Evolutionary conservation across 2,329 filamentous ascomycete species (phyloP), one percentile per base, ranked within the genome.

Genomic region (Pestalotiopsis sp.): DNA sequence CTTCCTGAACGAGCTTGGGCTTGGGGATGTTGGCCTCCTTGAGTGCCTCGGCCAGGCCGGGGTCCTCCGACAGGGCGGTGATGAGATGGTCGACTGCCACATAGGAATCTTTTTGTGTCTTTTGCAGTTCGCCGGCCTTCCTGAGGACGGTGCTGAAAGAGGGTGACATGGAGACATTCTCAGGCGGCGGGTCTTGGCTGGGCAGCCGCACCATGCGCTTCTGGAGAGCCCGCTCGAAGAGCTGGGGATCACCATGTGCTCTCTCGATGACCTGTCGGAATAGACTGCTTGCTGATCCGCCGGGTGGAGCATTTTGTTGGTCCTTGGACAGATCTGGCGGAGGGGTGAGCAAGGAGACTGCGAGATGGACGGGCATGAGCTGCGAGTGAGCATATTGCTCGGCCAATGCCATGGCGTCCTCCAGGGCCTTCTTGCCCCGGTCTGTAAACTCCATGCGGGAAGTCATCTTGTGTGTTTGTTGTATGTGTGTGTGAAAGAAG

Each of bases 11-110:
- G 48, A 98, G 86, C 81, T 97, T 98, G 56, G 92, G 81, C 77
- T 98, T 98, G 63, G 95, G 94, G 55, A 99, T 88, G 77, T 97
- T 98, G 72, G 94, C 88, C 72, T 98, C 95, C 73, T 89, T 91
- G 65, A 99, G 84, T 65, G 89, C 89, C 62, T 83, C 82, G 78
- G 96, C 90, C 66, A 98, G 89, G 57, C 87, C 84, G 6, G 86
- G 71, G 74, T 99, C 96, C 75, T 98, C 94, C 13, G 91, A 88
- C 24, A 98, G 85, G 1, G 93, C 90, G 70, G 91, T 90, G 76
- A 99, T 98, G 64, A 99, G 86, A 78, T 99, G 96, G 80, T 98
- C 96, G 68, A 98, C 91, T 55, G 95, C 96, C 71, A 99, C 93
- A 80, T 90, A 99, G 71, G 90, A 93, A 78, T 99, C 96, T 75